Base-by-base conservation (phyloP, 2,329 filamentous ascomycete species). In the Penicillium polonicum region DNA sequence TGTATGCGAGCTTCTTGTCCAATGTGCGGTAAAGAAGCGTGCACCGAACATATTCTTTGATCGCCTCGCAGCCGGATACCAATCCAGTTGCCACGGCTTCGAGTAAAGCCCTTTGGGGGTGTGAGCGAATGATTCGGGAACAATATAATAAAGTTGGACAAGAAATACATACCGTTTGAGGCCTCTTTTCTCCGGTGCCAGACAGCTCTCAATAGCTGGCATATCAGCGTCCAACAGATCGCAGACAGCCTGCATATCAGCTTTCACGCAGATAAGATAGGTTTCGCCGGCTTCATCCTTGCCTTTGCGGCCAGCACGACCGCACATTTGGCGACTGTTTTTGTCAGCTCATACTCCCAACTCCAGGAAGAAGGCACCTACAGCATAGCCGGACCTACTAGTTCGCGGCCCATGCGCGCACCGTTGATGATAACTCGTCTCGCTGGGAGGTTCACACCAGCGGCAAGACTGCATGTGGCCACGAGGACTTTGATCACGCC, bases 211-310 rank as follows among this genome's bases (percentile, higher is more conserved):
- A 33, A 92, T 82, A 10, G 82, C 80, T 0, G 89, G 89, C 62
- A 91, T 79, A 53, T 91, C 88, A 2, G 88, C 86, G 67, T 89
- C 83, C 79, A 92, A 84, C 39, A 92, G 76, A 56, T 88, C 84
- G 33, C 88, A 80, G 5, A 91, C 87, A 17, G 83, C 83, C 67
- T 90, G 86, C 15, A 92, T 73, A 64, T 92, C 89, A 10, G 79
- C 74, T 65, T 85, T 83, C 31, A 85, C 83, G 67, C 89, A 92
- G 69, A 89, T 91, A 1, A 92, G 77, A 70, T 89, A 92, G 1
- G 88, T 92, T 74, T 92, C 89, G 2, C 89, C 89, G 46, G 89
- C 78, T 50, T 89, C 87, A 55, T 90, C 88, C 68, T 91, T 92
- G 48, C 89, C 89, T 73, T 91, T 91, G 53, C 89, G 83, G 7